phyloP scores from a whole-genome alignment of 352 stramenopile genomes.

The Globisporangium solare region DNA sequence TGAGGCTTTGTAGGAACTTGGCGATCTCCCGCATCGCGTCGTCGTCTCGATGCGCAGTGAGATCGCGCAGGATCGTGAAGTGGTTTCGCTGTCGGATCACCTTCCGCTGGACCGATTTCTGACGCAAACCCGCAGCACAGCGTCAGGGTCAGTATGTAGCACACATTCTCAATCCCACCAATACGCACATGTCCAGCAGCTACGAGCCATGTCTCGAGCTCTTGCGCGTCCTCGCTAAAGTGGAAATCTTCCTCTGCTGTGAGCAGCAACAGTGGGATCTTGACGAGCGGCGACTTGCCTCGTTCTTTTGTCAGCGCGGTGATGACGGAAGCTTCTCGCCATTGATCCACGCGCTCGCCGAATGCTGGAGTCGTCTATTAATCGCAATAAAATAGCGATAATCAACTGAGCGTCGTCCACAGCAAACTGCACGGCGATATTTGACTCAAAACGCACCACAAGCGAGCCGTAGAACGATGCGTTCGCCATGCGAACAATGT shows the following conservation, averaged over 20 bases:
- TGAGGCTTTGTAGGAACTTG: constrained; percentile 31
- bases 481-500: constrained; percentile 78
- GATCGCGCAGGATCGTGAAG: constrained; percentile 65
- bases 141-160: background rate
- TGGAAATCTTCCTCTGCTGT: constrained; percentile 80
- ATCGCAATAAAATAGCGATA: background rate
- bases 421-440: background rate
- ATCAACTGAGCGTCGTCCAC: background rate
- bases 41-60: constrained; percentile 30
- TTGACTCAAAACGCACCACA: constrained; percentile 16
- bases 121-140: constrained; percentile 1
- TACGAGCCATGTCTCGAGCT: constrained; percentile 59
- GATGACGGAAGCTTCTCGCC: constrained; percentile 65
- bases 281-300: constrained; percentile 33
- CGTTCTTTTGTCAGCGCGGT: constrained; percentile 37
- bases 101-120: constrained; percentile 38
- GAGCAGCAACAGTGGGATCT: constrained; percentile 51
- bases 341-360: constrained; percentile 55
- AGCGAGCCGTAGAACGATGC: constrained; percentile 64
- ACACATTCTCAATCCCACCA: background rate
- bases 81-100: constrained; percentile 56
- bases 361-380: constrained; percentile 55
- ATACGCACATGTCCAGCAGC: constrained; percentile 46
- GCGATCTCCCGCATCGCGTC: constrained; percentile 43
- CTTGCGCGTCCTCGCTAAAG: constrained; percentile 61